Conservation (phyloP, 2,329 filamentous ascomycete species). For the Madurella fahalii region DNA sequence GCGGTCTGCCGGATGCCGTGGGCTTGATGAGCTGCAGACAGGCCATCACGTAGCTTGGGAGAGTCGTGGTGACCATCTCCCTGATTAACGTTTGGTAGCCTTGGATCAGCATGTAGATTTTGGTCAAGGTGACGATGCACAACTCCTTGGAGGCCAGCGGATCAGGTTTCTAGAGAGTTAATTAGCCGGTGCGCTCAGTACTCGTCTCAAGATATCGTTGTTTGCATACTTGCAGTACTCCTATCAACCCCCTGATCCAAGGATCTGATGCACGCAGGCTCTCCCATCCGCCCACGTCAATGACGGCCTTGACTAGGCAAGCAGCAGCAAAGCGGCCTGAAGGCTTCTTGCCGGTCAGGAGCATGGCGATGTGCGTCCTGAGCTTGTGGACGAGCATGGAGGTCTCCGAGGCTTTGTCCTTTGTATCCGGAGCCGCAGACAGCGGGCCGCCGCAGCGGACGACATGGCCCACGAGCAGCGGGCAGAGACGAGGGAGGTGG, state of each 20-base stretch:
- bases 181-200: slow-evolving; percentile 21
- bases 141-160: slow-evolving; percentile 71
- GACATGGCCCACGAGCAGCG: slow-evolving; percentile 61
- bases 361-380: slow-evolving; percentile 70
- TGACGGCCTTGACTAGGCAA: slow-evolving; percentile 71
- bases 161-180: slow-evolving; percentile 67
- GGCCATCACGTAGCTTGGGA: slow-evolving; percentile 69
- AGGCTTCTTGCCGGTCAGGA: slow-evolving; percentile 70
- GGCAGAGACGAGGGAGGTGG: slow-evolving; percentile 69
- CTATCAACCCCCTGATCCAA: slow-evolving; percentile 75
- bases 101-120: slow-evolving; percentile 79
- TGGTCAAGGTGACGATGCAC: slow-evolving; percentile 70
- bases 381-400: slow-evolving; percentile 74
- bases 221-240: slow-evolving; percentile 61
- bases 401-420: slow-evolving; percentile 58
- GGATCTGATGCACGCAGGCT: slow-evolving; percentile 66
- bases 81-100: slow-evolving; percentile 77
- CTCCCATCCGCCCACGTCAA: slow-evolving; percentile 84
- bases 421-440: slow-evolving; percentile 57
- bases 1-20: slow-evolving; percentile 35
- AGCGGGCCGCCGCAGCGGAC: slow-evolving; percentile 57
- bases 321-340: slow-evolving; percentile 76
- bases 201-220: background rate
- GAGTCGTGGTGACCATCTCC: slow-evolving; percentile 80
- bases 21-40: slow-evolving; percentile 64